phyloP scores from a whole-genome alignment of 73 alveolate genomes.

The Symbiodinium natans region DNA sequence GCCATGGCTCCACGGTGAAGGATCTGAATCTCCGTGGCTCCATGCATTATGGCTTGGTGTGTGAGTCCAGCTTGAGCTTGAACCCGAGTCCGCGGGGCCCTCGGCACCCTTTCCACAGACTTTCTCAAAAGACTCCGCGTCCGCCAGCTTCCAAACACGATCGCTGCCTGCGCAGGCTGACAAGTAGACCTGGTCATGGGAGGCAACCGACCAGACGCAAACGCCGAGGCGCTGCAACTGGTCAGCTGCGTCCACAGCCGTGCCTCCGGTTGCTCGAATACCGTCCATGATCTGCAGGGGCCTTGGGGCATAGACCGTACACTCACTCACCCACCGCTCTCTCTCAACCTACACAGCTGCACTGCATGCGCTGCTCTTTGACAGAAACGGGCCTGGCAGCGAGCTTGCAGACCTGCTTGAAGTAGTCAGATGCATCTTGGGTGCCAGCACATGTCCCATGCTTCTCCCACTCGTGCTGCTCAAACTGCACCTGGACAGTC shows the following conservation, averaged over 20 bases:
- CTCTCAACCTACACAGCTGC: neutral
- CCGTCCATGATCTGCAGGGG: slow-evolving; percentile 50
- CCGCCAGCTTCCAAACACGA: slow-evolving; percentile 55
- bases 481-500: neutral
- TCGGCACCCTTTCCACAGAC: too few species aligned
- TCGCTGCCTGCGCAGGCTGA: slow-evolving; percentile 80
- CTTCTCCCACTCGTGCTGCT: slow-evolving; percentile 62
- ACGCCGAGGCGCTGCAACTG: slow-evolving; percentile 60
- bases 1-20: neutral
- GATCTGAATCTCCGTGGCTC: neutral
- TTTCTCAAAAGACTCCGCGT: neutral
- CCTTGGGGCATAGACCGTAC: neutral
- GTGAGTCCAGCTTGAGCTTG: neutral
- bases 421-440: slow-evolving; percentile 39
- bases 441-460: slow-evolving; percentile 70
- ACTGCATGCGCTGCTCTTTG: neutral
- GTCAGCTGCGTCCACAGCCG: slow-evolving; percentile 52
- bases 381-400: neutral
- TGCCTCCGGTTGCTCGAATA: slow-evolving; percentile 16
- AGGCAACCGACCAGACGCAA: slow-evolving; percentile 33
- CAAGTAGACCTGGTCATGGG: slow-evolving; percentile 24
- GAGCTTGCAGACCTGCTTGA: slow-evolving; percentile 14
- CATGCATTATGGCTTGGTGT: neutral
- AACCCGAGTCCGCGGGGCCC: too few species aligned
- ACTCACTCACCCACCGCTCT: too few species aligned